phyloP scores from a whole-genome alignment of 2,329 filamentous ascomycete species.

The Fusarium sacchari region DNA sequence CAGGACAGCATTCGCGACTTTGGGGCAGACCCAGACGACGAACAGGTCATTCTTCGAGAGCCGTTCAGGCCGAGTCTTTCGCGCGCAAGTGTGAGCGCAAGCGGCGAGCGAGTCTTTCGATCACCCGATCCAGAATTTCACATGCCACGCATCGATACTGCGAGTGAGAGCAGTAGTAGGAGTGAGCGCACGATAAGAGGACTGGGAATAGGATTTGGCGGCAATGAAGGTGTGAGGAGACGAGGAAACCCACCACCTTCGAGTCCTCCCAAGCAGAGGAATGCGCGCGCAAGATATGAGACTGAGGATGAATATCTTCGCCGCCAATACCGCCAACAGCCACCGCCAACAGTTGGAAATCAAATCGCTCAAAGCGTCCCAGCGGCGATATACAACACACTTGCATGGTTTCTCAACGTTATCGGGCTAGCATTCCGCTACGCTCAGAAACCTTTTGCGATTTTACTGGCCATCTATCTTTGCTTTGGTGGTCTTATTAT shows the following conservation, averaged over 20 bases:
- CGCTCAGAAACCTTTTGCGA: conserved; percentile 71
- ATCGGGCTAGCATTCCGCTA: conserved; percentile 68
- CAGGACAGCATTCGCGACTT: conserved; percentile 68
- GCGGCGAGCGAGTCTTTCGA: conserved; percentile 39
- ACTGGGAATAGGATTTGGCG: conserved; percentile 27
- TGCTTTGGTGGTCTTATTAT: conserved; percentile 68
- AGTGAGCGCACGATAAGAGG: conserved; percentile 50
- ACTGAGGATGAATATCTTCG: conserved; percentile 28
- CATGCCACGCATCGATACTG: conserved; percentile 61
- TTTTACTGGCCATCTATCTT: conserved; percentile 70
- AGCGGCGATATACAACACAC: conserved; percentile 51
- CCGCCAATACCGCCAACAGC: conserved; percentile 12
- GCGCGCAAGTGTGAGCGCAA: conserved; percentile 46
- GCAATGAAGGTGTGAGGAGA: conserved; percentile 44
- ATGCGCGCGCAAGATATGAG: conserved; percentile 21
- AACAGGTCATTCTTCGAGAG: conserved; percentile 63
- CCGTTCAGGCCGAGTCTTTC: conserved; percentile 66
- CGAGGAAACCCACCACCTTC: conserved; percentile 28
- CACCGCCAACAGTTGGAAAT: conserved; percentile 39
- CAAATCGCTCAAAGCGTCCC: conserved; percentile 52
- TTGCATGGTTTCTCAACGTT: conserved; percentile 65
- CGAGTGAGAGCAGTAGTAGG: conserved; percentile 48
- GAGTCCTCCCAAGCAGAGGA: conserved; percentile 42
- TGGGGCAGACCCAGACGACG: conserved; percentile 62
- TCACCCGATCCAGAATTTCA: conserved; percentile 62